Evolutionary conservation across 2,329 filamentous ascomycete species (phyloP), one percentile per base, ranked within the genome.

Genomic region (Beauveria varroae): DNA sequence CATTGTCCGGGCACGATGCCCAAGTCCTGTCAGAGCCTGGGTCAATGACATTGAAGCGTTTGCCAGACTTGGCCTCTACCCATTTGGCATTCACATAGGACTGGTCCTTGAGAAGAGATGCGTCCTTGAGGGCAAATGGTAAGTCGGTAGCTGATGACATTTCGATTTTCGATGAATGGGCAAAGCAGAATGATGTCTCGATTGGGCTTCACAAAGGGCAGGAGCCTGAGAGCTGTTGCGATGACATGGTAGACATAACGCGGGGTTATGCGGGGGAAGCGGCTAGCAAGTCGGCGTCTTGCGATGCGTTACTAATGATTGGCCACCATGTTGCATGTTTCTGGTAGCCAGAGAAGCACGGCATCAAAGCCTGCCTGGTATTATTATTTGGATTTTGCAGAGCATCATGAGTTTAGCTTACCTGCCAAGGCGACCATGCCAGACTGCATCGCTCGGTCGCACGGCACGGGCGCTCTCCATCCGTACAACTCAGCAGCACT

Each of bases 1-100:
- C 69, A 65, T 76, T 79, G 65, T 80, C 75, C 0, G 82, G 77
- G 64, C 79, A 81, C 8, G 76, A 77, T 2, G 79, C 77, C 80
- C 81, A 85, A 3, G 73, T 65, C 51, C 73, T 73, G 64, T 78
- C 78, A 6, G 77, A 78, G 43, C 81, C 82, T 0, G 82, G 82
- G 63, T 85, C 81, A 18, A 81, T 66, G 10, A 84, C 77, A 63
- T 80, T 74, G 63, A 84, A 85, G 0, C 78, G 76, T 40, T 75
- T 73, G 54, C 77, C 77, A 34, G 75, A 78, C 49, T 74, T 75
- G 18, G 81, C 74, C 14, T 72, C 61, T 1, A 79, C 72, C 74
- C 78, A 80, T 66, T 78, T 64, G 57, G 80, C 78, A 60, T 82
- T 73, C 60, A 84, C 72, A 58, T 79, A 78, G 54, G 78, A 82